Base-by-base conservation (phyloP, 1,284 basidiomycete genomes). In the Sporisorium graminicola region DNA sequence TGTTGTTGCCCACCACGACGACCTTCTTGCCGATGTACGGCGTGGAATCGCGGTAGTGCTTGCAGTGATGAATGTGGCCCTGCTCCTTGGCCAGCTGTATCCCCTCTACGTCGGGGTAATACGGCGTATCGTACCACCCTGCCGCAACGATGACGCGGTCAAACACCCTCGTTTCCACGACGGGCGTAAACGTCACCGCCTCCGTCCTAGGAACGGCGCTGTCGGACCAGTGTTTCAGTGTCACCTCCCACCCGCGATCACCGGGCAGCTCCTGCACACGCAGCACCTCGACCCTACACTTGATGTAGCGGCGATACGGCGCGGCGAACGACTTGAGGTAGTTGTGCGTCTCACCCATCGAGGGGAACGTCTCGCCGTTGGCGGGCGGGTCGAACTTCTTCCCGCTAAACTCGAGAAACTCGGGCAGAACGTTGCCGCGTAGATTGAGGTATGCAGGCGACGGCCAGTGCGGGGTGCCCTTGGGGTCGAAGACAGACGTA, bases 1-100 rank as follows among this genome's bases (percentile, higher is more conserved):
- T 81, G 35, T 80, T 80, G 59, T 83, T 83, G 3, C 82, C 82
- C 0, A 82, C 79, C 27, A 83, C 76, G 1, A 83, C 71, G 24
- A 83, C 71, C 13, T 52, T 58, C 31, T 74, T 74, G 33, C 63
- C 55, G 4, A 29, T 37, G 58, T 78, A 80, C 5, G 67, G 31
- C 8, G 35, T 53, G n/a, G 71, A 70, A 18, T 74, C 73, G 37
- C 82, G 71, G 50, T 83, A 83, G 64, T 82, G 80, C 46, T 83
- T 83, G 51, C 79, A 80, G 61, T 82, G 81, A 35, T 82, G 79
- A 16, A 83, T 47, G 35, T 71, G 55, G 1, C 74, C 74, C 8
- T 49, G 44, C 13, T 55, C 18, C 5, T 47, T 57, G 1, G 77
- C 80, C 13, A 59, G n/a, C 1, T 62, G 33, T 5, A 81, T 58